Base-by-base conservation (phyloP, 805 yeast genomes). In the Kazachstania kunashirensis region DNA sequence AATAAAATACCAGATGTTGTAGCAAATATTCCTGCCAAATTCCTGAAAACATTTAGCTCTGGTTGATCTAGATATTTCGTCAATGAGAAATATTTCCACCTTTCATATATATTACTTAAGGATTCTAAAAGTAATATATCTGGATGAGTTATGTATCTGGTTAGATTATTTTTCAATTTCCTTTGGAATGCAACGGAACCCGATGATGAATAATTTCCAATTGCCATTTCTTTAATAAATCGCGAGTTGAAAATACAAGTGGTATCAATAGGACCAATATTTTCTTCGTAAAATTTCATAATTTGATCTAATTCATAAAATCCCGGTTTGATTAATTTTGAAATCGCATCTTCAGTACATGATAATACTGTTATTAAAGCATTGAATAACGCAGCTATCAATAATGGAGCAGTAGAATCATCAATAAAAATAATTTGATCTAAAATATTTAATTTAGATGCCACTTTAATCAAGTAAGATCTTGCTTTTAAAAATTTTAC, bases 121-220 rank as follows among this genome's bases (percentile, higher is more conserved):
- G 59, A 44, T 48, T 57, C 57, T 18, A 50, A 41, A 13, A 59
- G 29, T 6, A 52, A 43, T 15, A 45, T 46, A 26, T 56, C 50
- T 1, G 55, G 56, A 31, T 31, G 33, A 13, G 34, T 46, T 27
- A 51, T 42, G 40, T 40, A 38, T 35, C 41, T 53, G 34, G 43
- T 45, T 28, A 65, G 49, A 38, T 57, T 61, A 29, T 59, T 70
- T 52, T 80, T 67, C 38, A 80, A 59, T 42, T 72, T 70, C 51
- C 81, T 79, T 48, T 80, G 85, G 24, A 80, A 65, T 0, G 92
- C 84, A 14, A 79, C 78, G 17, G 77, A 67, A 19, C 92, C 86
- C 0, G 85, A 77, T 29, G 79, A 73, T 2, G 78, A 70, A 20
- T 63, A 60, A n/a, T 65, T 70, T 41, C 77, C 85, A 4, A 69